A percentile compares a stretch with the other conserved stretches of the same genome.
Conservation (phyloP, 177 flowering plant species). For the Vitis hybrid region DNA sequence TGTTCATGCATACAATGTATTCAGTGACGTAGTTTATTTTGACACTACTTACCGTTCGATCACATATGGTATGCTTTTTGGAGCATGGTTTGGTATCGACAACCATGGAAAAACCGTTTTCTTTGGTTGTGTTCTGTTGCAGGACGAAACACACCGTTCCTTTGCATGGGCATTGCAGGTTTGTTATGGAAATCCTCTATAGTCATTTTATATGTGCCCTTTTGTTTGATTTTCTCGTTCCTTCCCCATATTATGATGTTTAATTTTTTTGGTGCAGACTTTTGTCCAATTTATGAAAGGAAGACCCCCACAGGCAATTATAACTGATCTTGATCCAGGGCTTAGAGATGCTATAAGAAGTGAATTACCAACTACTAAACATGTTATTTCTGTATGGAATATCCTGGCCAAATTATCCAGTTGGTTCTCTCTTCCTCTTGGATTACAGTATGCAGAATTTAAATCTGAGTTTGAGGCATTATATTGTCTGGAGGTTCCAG, state of each 20-base stretch:
- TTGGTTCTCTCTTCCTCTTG: conserved; percentile 56
- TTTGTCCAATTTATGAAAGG: conserved; percentile 56
- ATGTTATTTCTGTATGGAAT: conserved; percentile 40
- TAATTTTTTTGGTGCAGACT: conserved; percentile 27
- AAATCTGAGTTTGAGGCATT: conserved; percentile 49
- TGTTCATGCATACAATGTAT: conserved; percentile 32
- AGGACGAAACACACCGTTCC: conserved; percentile 47
- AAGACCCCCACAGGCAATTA: conserved; percentile 46
- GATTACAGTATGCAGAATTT: conserved; percentile 47
- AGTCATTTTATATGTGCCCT: not conserved
- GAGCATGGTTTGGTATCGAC: conserved; percentile 60
- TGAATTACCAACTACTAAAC: conserved; percentile 54
- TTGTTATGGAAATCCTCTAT: conserved; percentile 5
- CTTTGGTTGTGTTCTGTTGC: conserved; percentile 54
- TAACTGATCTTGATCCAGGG: conserved; percentile 56
- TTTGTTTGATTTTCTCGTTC: not conserved
- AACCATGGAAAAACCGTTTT: conserved; percentile 47
- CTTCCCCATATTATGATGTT: not conserved
- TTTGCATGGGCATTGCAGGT: conserved; percentile 68
- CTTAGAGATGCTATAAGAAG: conserved; percentile 43
- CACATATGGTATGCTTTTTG: conserved; percentile 52
- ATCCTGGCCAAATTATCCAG: conserved; percentile 47
- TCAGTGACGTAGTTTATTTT: conserved; percentile 55
- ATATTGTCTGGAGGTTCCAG: conserved; percentile 39
- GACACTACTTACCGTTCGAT: conserved; percentile 50